phyloP scores from a whole-genome alignment of 176 grass and related monocot species.

The Bonia amplexicaulis region DNA sequence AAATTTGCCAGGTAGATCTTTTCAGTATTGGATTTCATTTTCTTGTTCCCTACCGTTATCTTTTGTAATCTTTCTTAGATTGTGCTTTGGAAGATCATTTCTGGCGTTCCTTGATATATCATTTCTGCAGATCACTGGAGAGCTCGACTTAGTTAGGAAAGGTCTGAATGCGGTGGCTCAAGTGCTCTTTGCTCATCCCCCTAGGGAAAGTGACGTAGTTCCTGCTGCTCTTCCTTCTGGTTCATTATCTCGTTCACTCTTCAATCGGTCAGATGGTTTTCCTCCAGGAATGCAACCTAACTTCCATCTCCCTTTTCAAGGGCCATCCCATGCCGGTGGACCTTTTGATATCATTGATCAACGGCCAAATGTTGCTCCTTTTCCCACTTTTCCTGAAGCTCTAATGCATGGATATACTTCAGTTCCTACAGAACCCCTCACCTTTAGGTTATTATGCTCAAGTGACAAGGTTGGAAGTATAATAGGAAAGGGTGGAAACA shows the following conservation, averaged over 20 bases:
- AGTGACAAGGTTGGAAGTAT: slow-evolving; percentile 80
- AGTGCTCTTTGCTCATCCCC: slow-evolving; percentile 64
- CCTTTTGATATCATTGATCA: slow-evolving; percentile 36
- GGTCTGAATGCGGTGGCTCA: slow-evolving; percentile 59
- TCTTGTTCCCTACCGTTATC: neutral
- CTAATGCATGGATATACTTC: slow-evolving; percentile 34
- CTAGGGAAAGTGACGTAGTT: slow-evolving; percentile 44
- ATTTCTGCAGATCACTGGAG: slow-evolving; percentile 70
- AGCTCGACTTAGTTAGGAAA: slow-evolving; percentile 68
- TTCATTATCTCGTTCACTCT: slow-evolving; percentile 42
- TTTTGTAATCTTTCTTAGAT: slow-evolving; percentile 24
- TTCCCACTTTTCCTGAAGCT: slow-evolving; percentile 52
- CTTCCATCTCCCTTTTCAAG: slow-evolving; percentile 49
- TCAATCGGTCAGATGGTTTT: slow-evolving; percentile 43
- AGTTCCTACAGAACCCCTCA: slow-evolving; percentile 51
- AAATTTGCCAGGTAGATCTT: slow-evolving; percentile 70
- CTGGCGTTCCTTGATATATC: slow-evolving; percentile 17
- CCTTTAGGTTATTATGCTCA: slow-evolving; percentile 72
- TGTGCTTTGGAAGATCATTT: slow-evolving; percentile 27
- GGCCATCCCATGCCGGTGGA: slow-evolving; percentile 38
- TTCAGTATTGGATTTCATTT: slow-evolving; percentile 14
- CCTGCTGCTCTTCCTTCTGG: slow-evolving; percentile 33
- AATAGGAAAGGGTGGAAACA: slow-evolving; percentile 85
- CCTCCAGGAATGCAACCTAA: slow-evolving; percentile 55
- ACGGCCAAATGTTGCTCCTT: slow-evolving; percentile 42